A percentile compares a stretch with the other conserved stretches of the same genome.
Conservation (phyloP, 768 basidiomycete species). For the Hemileccinum rubropunctum region DNA sequence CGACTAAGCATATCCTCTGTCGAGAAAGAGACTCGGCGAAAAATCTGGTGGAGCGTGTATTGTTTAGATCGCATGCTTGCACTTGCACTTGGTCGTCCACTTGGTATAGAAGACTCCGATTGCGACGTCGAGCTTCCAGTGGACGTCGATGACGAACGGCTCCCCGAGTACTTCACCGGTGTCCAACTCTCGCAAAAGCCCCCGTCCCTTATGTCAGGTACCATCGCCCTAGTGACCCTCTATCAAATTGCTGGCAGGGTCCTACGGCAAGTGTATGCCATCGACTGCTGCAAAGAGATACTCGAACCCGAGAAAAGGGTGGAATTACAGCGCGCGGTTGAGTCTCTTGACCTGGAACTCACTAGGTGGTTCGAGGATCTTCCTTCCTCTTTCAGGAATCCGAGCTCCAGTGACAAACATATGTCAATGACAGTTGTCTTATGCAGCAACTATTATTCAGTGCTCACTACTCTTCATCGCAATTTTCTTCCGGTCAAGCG, state of each 20-base stretch:
- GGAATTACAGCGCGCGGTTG: slow-evolving; percentile 77
- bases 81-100: slow-evolving; percentile 81
- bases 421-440: slow-evolving; percentile 83
- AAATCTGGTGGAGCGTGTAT: slow-evolving; percentile 95
- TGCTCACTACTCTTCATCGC: slow-evolving; percentile 83
- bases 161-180: slow-evolving; percentile 71
- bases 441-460: slow-evolving; percentile 87
- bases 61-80: slow-evolving; percentile 90
- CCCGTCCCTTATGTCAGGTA: slow-evolving; percentile 78
- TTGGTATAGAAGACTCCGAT: slow-evolving; percentile 86
- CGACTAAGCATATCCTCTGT: slow-evolving; percentile 65
- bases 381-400: slow-evolving; percentile 70
- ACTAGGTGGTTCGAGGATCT: slow-evolving; percentile 83
- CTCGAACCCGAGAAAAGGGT: slow-evolving; percentile 70
- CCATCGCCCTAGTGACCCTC: slow-evolving; percentile 68
- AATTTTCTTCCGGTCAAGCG: slow-evolving; percentile 80
- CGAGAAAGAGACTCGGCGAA: slow-evolving; percentile 86
- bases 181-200: slow-evolving; percentile 52
- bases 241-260: slow-evolving; percentile 86
- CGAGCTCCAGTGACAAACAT: slow-evolving; percentile 71
- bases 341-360: slow-evolving; percentile 72
- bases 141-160: slow-evolving; percentile 76
- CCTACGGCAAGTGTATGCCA: slow-evolving; percentile 76
- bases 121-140: slow-evolving; percentile 87
- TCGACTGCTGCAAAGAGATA: slow-evolving; percentile 73